These are phyloP conservation scores for Biscogniauxia sp. DNA, from an alignment of 2,329 filamentous ascomycete genomes.

Conservation along the genomic window DNA sequence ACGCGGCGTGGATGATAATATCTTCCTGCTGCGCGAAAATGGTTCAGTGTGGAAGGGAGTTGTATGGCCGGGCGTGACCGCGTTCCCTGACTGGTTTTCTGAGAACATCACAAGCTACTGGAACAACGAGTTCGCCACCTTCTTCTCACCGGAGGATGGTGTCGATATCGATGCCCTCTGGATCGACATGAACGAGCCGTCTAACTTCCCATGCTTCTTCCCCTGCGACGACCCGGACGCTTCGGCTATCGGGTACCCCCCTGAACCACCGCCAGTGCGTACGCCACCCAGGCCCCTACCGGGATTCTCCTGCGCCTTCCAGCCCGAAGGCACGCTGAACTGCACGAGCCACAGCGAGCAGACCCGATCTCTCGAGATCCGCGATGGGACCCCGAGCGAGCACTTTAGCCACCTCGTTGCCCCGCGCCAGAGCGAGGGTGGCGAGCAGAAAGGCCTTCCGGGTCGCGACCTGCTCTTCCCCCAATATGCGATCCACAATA, in stretches of 20 bases:
- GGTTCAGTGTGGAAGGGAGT: slow-evolving; percentile 60
- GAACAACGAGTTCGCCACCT: slow-evolving; percentile 63
- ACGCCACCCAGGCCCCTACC: slow-evolving; percentile 62
- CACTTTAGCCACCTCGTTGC: slow-evolving; percentile 20
- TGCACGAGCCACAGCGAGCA: slow-evolving; percentile 30
- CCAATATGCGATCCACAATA: slow-evolving; percentile 64
- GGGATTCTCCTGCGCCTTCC: slow-evolving; percentile 67
- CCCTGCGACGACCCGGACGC: slow-evolving; percentile 51
- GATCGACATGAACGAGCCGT: slow-evolving; percentile 67
- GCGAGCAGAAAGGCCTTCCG: slow-evolving; percentile 54
- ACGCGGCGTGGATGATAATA: slow-evolving; percentile 40
- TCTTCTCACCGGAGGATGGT: slow-evolving; percentile 63
- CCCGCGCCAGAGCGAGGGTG: slow-evolving; percentile 27
- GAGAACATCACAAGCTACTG: slow-evolving; percentile 64
- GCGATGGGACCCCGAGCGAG: slow-evolving; percentile 30
- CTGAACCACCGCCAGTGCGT: slow-evolving; percentile 60
- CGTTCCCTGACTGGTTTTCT: slow-evolving; percentile 76
- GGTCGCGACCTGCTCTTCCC: slow-evolving; percentile 63
- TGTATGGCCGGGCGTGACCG: slow-evolving; percentile 74
- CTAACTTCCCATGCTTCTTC: slow-evolving; percentile 48
- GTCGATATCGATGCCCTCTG: slow-evolving; percentile 76
- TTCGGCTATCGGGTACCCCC: slow-evolving; percentile 49
- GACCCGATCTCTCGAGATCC: slow-evolving; percentile 17
- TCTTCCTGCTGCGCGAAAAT: slow-evolving; percentile 52
- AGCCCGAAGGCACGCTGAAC: slow-evolving; percentile 47